Conservation (phyloP, 352 stramenopile species). For the Phytophthora pluvialis region DNA sequence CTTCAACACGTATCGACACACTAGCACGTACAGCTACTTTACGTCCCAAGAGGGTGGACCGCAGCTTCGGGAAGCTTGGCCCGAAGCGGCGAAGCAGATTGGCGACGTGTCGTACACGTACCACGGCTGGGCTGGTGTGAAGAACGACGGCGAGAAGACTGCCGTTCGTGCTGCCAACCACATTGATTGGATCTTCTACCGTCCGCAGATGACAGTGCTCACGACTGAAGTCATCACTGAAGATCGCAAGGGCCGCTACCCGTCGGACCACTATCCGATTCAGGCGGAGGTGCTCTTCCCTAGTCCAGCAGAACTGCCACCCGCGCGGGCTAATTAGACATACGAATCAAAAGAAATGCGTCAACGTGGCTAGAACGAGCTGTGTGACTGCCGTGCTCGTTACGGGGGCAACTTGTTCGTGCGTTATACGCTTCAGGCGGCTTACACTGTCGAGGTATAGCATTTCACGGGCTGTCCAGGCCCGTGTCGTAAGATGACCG, state of each 20-base stretch:
- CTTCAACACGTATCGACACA: conserved; percentile 90
- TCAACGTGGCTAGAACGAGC: conserved; percentile 21
- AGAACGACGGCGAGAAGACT: conserved; percentile 80
- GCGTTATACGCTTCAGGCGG: conserved; percentile 20
- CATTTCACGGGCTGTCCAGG: conserved; percentile 43
- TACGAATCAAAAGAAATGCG: conserved; percentile 30
- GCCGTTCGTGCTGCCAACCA: conserved; percentile 77
- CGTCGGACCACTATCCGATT: conserved; percentile 90
- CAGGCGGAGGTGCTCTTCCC: conserved; percentile 83
- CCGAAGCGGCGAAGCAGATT: conserved; percentile 66
- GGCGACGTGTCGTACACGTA: conserved; percentile 87
- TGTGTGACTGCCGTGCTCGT: conserved; percentile 12
- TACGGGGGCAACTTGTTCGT: conserved; percentile 26
- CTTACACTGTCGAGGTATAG: conserved; percentile 36
- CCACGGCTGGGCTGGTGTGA: conserved; percentile 85
- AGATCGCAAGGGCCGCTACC: conserved; percentile 78
- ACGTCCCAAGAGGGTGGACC: conserved; percentile 66
- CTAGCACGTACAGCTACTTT: conserved; percentile 82
- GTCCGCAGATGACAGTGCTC: conserved; percentile 77
- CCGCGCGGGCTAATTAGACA: conserved; percentile 35
- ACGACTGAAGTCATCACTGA: conserved; percentile 86
- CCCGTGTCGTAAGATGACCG: conserved; percentile 73
- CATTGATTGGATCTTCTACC: conserved; percentile 92
- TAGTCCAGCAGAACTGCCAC: conserved; percentile 58
- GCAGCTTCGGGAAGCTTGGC: conserved; percentile 77